These are phyloP conservation scores for Radiomyces spectabilis DNA, from an alignment of 192 early-diverging fungal genomes.

Conservation along the genomic window DNA sequence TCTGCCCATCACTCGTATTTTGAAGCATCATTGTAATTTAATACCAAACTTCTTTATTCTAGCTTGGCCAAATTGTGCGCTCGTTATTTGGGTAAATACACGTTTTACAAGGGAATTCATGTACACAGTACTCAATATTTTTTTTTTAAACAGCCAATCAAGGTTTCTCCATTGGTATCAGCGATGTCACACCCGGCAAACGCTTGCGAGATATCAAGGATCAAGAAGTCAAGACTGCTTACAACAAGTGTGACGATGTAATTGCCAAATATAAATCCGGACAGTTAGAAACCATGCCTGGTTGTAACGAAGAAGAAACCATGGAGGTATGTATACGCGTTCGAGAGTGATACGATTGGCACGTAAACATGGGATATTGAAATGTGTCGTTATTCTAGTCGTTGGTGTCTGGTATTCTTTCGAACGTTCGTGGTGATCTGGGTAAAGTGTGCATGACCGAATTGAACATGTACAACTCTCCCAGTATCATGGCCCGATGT, in stretches of 20 bases:
- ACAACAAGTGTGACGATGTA: slow-evolving; percentile 75
- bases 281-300: slow-evolving; percentile 73
- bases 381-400: slow-evolving; percentile 21
- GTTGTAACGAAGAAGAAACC: slow-evolving; percentile 80
- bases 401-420: slow-evolving; percentile 81
- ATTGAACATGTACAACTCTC: slow-evolving; percentile 92
- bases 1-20: neutral
- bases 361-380: too few species aligned
- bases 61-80: slow-evolving; percentile 55
- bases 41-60: neutral
- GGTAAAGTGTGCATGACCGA: slow-evolving; percentile 89
- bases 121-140: too few species aligned
- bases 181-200: slow-evolving; percentile 90
- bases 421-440: slow-evolving; percentile 84
- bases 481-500: slow-evolving; percentile 97
- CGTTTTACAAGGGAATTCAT: too few species aligned
- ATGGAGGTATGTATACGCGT: slow-evolving; percentile 67
- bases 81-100: slow-evolving; percentile 70
- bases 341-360: neutral
- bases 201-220: slow-evolving; percentile 74
- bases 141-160: slow-evolving; percentile 62
- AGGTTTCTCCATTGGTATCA: slow-evolving; percentile 98
- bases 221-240: slow-evolving; percentile 68
- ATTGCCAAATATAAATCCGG: slow-evolving; percentile 68
- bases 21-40: neutral